phyloP scores from a whole-genome alignment of 2,329 filamentous ascomycete genomes.

The Teratosphaeria pseudoeucalypti region DNA sequence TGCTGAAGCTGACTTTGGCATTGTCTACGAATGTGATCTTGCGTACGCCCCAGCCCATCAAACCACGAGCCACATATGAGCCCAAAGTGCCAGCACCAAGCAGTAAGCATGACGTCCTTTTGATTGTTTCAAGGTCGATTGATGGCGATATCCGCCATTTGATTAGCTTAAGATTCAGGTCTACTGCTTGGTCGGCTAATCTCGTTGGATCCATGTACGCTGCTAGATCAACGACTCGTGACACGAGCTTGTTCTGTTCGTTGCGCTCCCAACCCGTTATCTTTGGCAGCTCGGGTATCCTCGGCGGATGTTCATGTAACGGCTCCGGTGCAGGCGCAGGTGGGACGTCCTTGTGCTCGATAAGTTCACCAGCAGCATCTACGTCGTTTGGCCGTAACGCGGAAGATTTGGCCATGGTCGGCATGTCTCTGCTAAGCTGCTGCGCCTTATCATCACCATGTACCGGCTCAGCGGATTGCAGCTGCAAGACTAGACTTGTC shows the following conservation, averaged over 20 bases:
- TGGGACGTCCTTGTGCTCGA: conserved; percentile 11
- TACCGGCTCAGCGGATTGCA: conserved; percentile 45
- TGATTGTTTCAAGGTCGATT: conserved; percentile 78
- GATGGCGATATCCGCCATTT: conserved; percentile 94
- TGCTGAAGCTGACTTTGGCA: conserved; percentile 85
- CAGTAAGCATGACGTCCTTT: conserved; percentile 78
- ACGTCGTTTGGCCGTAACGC: conserved; percentile 21
- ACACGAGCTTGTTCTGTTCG: conserved; percentile 62
- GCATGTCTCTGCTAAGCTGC: conserved; percentile 13
- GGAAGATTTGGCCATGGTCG: conserved; percentile 16
- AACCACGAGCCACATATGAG: conserved; percentile 81
- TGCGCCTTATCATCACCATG: conserved; percentile 13
- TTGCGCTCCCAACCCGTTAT: conserved; percentile 94
- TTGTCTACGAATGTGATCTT: conserved; percentile 97
- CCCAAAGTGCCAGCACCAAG: conserved; percentile 89
- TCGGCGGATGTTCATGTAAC: conserved; percentile 9
- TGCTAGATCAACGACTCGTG: conserved; percentile 69
- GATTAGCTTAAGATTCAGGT: conserved; percentile 94
- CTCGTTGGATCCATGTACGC: conserved; percentile 87
- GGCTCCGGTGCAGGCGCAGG: conserved; percentile 6
- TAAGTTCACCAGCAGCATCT: conserved; percentile 22
- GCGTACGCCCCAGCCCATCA: conserved; percentile 91
- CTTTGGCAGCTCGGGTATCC: conserved; percentile 49
- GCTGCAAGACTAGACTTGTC: conserved; percentile 65
- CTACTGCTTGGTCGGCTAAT: conserved; percentile 86